Evolutionary conservation across 2,329 filamentous ascomycete species (phyloP).

Genomic region (Tolypocladium amazonense): DNA sequence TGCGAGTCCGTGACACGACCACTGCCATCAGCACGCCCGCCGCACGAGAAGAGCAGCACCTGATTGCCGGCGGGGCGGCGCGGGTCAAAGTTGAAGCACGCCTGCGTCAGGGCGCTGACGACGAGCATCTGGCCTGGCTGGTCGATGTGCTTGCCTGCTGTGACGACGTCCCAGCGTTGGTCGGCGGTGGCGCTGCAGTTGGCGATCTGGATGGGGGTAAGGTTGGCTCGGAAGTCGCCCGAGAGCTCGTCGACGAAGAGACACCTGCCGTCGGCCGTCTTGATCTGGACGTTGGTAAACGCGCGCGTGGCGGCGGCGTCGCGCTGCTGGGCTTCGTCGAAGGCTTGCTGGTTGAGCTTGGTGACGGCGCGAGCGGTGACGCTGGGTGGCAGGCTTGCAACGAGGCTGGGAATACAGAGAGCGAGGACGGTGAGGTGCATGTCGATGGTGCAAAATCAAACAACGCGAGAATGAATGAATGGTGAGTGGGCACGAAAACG

Average conservation of each 20-base stretch:
- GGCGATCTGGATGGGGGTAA: slow-evolving; percentile 33
- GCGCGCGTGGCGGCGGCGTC: slow-evolving; percentile 32
- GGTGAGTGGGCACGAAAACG: background rate
- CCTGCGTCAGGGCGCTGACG: slow-evolving; percentile 46
- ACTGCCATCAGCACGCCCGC: slow-evolving; percentile 43
- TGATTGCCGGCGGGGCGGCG: slow-evolving; percentile 22
- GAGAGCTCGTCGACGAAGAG: slow-evolving; percentile 35
- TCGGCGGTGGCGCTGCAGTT: slow-evolving; percentile 30
- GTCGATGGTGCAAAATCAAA: accelerated
- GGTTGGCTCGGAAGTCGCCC: slow-evolving; percentile 36
- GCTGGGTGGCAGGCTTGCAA: background rate
- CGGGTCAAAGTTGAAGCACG: slow-evolving; percentile 46
- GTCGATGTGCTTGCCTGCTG: slow-evolving; percentile 40
- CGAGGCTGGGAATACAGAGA: background rate
- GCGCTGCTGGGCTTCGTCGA: slow-evolving; percentile 32
- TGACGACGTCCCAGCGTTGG: slow-evolving; percentile 37
- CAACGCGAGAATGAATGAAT: background rate
- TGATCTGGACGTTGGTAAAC: slow-evolving; percentile 32
- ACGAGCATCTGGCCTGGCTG: slow-evolving; percentile 34
- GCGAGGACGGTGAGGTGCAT: background rate
- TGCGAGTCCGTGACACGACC: slow-evolving; percentile 41
- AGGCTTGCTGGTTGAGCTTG: slow-evolving; percentile 30
- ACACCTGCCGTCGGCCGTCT: slow-evolving; percentile 31
- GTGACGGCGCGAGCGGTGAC: slow-evolving; percentile 14
- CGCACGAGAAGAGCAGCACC: slow-evolving; percentile 47